Evolutionary conservation across 805 yeast genomes (phyloP), one percentile per base, ranked within the genome.

Genomic region (Saccharomycopsis synnaedendra): DNA sequence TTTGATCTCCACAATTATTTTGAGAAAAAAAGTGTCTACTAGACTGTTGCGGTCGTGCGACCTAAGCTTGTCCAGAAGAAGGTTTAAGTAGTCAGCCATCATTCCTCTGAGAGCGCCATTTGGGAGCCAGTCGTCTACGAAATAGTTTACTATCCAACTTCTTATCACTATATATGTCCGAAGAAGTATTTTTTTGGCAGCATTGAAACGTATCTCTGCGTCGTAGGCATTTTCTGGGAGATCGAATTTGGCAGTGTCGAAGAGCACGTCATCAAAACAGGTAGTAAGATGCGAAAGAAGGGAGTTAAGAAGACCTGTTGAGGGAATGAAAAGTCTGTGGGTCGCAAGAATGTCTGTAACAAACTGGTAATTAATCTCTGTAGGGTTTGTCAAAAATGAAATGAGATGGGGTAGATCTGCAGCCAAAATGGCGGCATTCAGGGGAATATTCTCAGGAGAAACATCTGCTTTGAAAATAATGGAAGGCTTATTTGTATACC

Each of bases 111-210:
- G 63, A 46, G 71, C 68, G 27, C 65, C 56, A 43, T 75, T 69
- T 10, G 74, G 63, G 30, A 82, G 66, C 60, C 89, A 93, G 62
- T 93, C 97, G 59, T 85, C 90, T 39, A 78, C 72, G 57, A 87
- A 93, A 61, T 85, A 89, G 62, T 89, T 90, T 50, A 85, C 64
- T 19, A 90, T 62, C 95, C 97, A 90, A 65, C 86, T 95, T 58
- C 97, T 75, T 40, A 93, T 56, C 32, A 84, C 80, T 31, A 86
- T 96, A 66, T 89, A 90, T 0, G 95, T 82, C 57, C 97, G 71
- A 36, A 89, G 47, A 40, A 44, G 28, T 28, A 49, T 56, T 48
- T 31, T 44, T 43, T 46, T 39, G 31, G 27, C 7, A 41, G 46
- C 32, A 32, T 45, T 45, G 39, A 44, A 8, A n/a, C 36, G 36